Conservation (phyloP, 352 stramenopile species). For the Phytophthora pseudosyringae region DNA sequence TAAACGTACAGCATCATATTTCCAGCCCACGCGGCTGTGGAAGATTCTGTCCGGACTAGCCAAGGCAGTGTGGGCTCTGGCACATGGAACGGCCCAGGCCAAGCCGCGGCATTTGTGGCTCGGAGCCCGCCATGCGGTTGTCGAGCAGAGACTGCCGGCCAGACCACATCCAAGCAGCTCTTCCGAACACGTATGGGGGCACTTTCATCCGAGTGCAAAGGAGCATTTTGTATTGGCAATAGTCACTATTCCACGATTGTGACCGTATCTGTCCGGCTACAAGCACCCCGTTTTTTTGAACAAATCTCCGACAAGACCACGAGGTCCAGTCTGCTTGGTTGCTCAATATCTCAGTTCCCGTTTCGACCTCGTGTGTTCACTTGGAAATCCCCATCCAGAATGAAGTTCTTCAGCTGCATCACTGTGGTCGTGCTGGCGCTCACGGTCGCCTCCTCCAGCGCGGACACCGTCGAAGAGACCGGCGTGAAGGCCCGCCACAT, state of each 20-base stretch:
- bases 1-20: not conserved
- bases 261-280: not conserved
- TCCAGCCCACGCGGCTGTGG: slow-evolving; percentile 7
- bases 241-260: slow-evolving; percentile 13
- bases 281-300: slow-evolving; percentile 9
- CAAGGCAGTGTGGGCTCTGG: slow-evolving; percentile 12
- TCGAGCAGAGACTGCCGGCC: slow-evolving; percentile 12
- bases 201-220: not conserved
- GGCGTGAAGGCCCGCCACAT: slow-evolving; percentile 35
- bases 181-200: slow-evolving; percentile 18
- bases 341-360: slow-evolving; percentile 8
- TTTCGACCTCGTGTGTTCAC: slow-evolving; percentile 14
- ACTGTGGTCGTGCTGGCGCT: slow-evolving; percentile 14
- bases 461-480: slow-evolving; percentile 17
- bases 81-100: slow-evolving; percentile 20
- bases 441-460: slow-evolving; percentile 2
- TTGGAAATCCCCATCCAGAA: slow-evolving; percentile 9
- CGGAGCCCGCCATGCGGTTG: slow-evolving; percentile 8
- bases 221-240: not conserved
- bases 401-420: slow-evolving; percentile 25
- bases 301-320: slow-evolving; percentile 9
- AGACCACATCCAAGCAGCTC: slow-evolving; percentile 14
- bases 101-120: slow-evolving; percentile 28
- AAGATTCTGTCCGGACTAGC: slow-evolving; percentile 12
- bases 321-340: slow-evolving; percentile 13